Evolutionary conservation across 352 stramenopile genomes (phyloP).

Genomic region (Pythium grandisporangium): DNA sequence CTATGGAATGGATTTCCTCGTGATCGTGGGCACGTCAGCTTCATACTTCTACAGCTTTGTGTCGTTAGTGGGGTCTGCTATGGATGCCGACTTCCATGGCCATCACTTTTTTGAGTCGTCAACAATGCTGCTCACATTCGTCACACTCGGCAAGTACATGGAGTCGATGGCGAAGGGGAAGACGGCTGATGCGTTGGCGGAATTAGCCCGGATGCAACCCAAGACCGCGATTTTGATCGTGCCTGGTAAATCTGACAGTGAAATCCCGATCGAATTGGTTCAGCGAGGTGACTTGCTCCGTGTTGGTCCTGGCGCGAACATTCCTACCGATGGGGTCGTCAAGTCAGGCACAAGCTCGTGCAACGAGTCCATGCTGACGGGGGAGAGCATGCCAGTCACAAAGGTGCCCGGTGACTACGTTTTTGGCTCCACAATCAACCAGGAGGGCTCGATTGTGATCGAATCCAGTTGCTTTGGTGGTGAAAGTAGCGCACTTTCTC

Average conservation of each 20-base stretch:
- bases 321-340: constrained; percentile 79
- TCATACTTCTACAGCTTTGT: constrained; percentile 84
- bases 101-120: constrained; percentile 87
- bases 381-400: constrained; percentile 81
- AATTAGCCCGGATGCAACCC: constrained; percentile 66
- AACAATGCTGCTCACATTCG: constrained; percentile 80
- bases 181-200: constrained; percentile 61
- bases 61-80: constrained; percentile 53
- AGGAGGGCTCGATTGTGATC: constrained; percentile 78
- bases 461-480: constrained; percentile 73
- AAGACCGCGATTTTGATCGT: constrained; percentile 67
- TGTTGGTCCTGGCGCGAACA: constrained; percentile 59
- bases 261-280: constrained; percentile 79
- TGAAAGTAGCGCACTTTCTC: constrained; percentile 55
- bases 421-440: constrained; percentile 80
- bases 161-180: constrained; percentile 84
- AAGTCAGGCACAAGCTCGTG: constrained; percentile 54
- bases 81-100: constrained; percentile 53
- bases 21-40: constrained; percentile 75
- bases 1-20: constrained; percentile 87
- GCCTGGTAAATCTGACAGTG: constrained; percentile 34
- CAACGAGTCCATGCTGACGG: constrained; percentile 79
- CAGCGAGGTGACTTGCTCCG: constrained; percentile 71
- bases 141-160: constrained; percentile 85
- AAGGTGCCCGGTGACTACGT: constrained; percentile 75